phyloP scores from a whole-genome alignment of 106 monocot genomes.

The Gastrodia elata region DNA sequence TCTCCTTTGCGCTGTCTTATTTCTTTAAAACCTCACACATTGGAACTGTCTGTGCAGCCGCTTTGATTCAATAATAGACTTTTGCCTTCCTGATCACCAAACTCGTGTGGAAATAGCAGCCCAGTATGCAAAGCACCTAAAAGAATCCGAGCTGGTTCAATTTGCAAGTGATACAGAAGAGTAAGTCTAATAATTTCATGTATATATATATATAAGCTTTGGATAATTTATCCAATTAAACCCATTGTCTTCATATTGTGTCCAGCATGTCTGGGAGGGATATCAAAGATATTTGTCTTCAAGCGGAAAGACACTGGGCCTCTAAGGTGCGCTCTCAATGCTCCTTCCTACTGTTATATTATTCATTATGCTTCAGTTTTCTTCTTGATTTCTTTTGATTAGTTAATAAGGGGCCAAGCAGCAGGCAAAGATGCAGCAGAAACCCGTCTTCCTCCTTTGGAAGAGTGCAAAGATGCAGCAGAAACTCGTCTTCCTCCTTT shows the following conservation, averaged over 20 bases:
- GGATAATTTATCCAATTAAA: not conserved
- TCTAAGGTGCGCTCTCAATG: constrained; percentile 39
- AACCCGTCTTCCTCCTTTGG: constrained; percentile 45
- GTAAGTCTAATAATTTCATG: constrained; percentile 25
- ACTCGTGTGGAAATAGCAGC: constrained; percentile 69
- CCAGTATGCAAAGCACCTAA: constrained; percentile 92
- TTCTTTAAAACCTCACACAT: not conserved
- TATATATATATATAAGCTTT: too few species aligned
- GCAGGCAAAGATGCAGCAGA: constrained; percentile 17
- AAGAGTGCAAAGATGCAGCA: constrained; percentile 17
- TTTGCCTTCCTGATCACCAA: constrained; percentile 71
- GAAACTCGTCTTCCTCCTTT: constrained; percentile 48
- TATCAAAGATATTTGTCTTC: constrained; percentile 85
- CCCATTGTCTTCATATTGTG: not conserved
- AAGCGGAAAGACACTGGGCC: constrained; percentile 96
- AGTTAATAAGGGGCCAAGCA: constrained; percentile 76
- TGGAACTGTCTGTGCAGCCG: constrained; percentile 43
- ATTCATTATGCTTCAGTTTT: not conserved
- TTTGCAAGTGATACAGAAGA: constrained; percentile 57
- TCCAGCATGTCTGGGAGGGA: constrained; percentile 94
- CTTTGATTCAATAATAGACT: constrained; percentile 82
- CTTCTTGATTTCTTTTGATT: not conserved
- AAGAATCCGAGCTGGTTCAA: constrained; percentile 44
- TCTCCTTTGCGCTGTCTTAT: not conserved
- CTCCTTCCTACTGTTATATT: not conserved